phyloP scores from a whole-genome alignment of 352 stramenopile genomes.

The Poterioochromonas sp. region DNA sequence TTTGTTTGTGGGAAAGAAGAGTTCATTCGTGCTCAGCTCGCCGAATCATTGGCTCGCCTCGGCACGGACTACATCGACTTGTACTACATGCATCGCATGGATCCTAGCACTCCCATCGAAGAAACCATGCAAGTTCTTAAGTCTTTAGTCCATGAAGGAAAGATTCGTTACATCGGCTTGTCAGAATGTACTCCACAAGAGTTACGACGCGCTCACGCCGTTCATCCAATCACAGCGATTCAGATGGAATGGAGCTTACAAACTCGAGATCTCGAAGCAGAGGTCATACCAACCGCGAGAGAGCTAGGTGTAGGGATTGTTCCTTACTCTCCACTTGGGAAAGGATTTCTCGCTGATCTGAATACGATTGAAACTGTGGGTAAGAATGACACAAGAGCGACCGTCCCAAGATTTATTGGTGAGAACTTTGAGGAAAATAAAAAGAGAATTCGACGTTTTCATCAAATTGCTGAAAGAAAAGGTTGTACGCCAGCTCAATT shows the following conservation, averaged over 20 bases:
- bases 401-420: conserved; percentile 20
- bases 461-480: conserved; percentile 35
- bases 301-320: conserved; percentile 39
- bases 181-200: conserved; percentile 35
- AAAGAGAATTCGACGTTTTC: not conserved
- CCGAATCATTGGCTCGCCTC: conserved; percentile 54
- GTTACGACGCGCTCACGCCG: conserved; percentile 37
- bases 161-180: conserved; percentile 42
- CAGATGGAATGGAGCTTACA: conserved; percentile 40
- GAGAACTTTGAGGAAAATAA: conserved; percentile 27
- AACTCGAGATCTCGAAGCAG: conserved; percentile 34
- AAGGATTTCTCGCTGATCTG: conserved; percentile 34
- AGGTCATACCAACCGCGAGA: conserved; percentile 31
- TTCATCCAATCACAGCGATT: conserved; percentile 41
- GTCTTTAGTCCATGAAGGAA: conserved; percentile 38
- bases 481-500: conserved; percentile 38
- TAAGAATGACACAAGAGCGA: conserved; percentile 19
- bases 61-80: conserved; percentile 56
- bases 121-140: conserved; percentile 34
- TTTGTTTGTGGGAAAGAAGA: conserved; percentile 36
- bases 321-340: conserved; percentile 35
- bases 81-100: conserved; percentile 58
- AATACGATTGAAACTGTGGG: conserved; percentile 8
- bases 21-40: conserved; percentile 55
- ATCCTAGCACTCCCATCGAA: conserved; percentile 57